Evolutionary conservation across 2,329 filamentous ascomycete species (phyloP), one percentile per base, ranked within the genome.

Genomic region (Beauveria scarabaeidicola): DNA sequence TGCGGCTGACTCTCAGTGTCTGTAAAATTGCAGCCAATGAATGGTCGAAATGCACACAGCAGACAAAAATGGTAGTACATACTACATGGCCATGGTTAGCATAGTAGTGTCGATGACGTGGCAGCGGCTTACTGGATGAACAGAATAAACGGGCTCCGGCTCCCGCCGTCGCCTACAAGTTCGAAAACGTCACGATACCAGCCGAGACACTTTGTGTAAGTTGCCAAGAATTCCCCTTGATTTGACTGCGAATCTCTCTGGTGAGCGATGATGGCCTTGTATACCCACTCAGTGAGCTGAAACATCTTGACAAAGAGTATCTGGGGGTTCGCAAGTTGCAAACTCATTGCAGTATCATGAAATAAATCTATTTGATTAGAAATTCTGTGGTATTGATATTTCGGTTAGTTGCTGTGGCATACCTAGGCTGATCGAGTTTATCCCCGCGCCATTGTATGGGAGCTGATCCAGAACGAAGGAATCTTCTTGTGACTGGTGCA

Each of bases 61-160:
- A 65, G 44, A 36, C 60, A 63, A 40, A 62, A 65, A 10, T 65
- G 63, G 21, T 64, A 65, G 51, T 63, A 65, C 59, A 65, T 65
- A 40, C 64, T 65, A 23, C 7, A 3, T 6, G 17, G 11, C 32
- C 21, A 13, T 17, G 2, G 17, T 55, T 29, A 62, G 41, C 32
- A 48, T 5, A n/a, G 13, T 7, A 21, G 5, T 25, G 2, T 11
- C 19, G 3, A 41, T 3, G 17, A 13, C 2, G 3, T 36, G 47
- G n/a, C 10, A 3, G 6, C 50, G 10, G 36, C 63, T 61, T 46
- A 65, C 64, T 65, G 64, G 17, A 60, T 25, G 29, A 65, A 63
- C 3, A 64, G 41, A 2, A 64, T 54, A 27, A 65, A 63, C 7
- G 64, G 63, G 11, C 56, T 62, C 23, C 38, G 15, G 23, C 50